Evolutionary conservation across 257 asterid species (phyloP), one percentile per base, ranked within the genome.

Genomic region (Solanum chilense): DNA sequence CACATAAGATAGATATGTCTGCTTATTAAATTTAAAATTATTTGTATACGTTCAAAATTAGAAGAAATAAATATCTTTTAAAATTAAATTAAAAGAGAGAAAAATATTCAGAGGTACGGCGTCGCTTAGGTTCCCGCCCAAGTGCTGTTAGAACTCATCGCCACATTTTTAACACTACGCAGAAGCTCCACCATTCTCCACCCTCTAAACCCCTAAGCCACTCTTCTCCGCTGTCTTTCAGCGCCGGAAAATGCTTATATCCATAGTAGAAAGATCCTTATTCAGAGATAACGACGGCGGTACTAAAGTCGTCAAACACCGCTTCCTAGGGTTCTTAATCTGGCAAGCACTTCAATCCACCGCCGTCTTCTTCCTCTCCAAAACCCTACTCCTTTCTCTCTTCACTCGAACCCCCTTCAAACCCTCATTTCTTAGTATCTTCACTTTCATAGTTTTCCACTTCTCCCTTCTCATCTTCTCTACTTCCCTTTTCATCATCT

Each of bases 291-390:
- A 93, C 82, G 91, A 92, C 90, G 95, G 95, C 89, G 94, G 88
- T 25, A 85, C 73, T 62, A 74, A 20, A 20, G 23, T 94, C 78
- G 86, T 93, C 92, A 92, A 91, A 47, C 90, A 94, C 90, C 99
- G 99, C 9, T 95, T 95, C 92, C 52, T 94, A 44, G 93, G 98
- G 89, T 94, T 94, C 89, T 86, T 97, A 58, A 94, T 95, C 60
- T 97, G 99, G 99, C 99, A 96, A 88, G 89, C 92, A 27, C 88
- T 95, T 60, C 95, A 90, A 74, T 92, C 99, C 25, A 93, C 98
- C 18, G 39, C 90, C 88, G 33, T 92, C 7, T 89, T 94, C 75
- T 85, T 94, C 90, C 82, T 95, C 87, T 29, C 89, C 87, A 94
- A 96, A 91, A 85, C 92, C 92, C 91, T 93, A 60, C 85, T 94